Base-by-base conservation (phyloP, 495 filamentous ascomycete species). In the Trichoderma erinaceum region DNA sequence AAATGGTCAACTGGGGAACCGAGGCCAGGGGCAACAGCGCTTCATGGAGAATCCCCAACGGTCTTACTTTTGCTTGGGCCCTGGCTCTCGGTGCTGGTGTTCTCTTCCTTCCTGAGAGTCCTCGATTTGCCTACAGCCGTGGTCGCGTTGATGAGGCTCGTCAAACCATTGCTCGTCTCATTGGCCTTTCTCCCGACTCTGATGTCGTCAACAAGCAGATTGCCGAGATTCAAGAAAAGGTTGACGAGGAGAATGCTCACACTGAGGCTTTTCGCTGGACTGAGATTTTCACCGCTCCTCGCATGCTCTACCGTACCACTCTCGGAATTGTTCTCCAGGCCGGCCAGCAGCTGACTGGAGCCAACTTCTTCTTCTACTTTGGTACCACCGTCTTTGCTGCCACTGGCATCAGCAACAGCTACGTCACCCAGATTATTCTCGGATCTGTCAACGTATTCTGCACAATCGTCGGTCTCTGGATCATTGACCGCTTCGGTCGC, bases 1-100 rank as follows among this genome's bases (percentile, higher is more conserved):
- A 92, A 77, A 87, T 90, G 77, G 83, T 94, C 82, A 93, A 95
- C 78, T 95, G 82, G 75, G 91, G 90, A 46, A 93, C 91, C 29
- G 71, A 85, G 32, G 78, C 78, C 52, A 76, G 75, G 52, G 41
- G 69, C 25, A 78, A 72, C 66, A 85, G 86, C 48, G 84, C 82
- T 41, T 87, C 88, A 18, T 96, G 92, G 90, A 82, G 89, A 66
- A 90, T 96, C 68, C 87, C 91, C 68, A 93, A 90, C 84, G 92
- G 89, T 41, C 80, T 96, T 48, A 86, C 89, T 18, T 90, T 92
- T 70, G 83, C 90, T 68, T 93, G 89, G 85, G 88, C 91, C 27
- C 75, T 90, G 58, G 83, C 92, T 69, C 87, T 96, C 43, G 89
- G 86, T 65, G 71, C 83, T 41, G 89, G 89, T 35, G 88, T 90